Evolutionary conservation across 306 rosid species (phyloP), one percentile per base, ranked within the genome.

Genomic region (Gillenia trifoliata): DNA sequence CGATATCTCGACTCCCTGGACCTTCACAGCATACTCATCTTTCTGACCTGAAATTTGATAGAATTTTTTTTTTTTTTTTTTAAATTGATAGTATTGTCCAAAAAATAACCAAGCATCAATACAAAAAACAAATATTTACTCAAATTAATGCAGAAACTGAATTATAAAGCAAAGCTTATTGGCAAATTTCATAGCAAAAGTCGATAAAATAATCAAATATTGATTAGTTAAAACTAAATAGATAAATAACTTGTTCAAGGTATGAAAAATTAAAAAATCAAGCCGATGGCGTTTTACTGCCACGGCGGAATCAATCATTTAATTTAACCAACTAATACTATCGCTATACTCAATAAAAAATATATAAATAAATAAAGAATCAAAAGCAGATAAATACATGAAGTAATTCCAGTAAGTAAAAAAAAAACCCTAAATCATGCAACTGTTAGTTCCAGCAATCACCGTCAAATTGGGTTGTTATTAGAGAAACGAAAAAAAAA

Each of bases 21-120:
- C 94, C 89, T 91, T 87, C 78, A 91, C 94, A 47, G 85, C 73
- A 76, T 93, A 93, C 63, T 86, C 7, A 66, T 56, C 81, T 75
- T 82, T 82, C 86, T 75, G 82, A 77, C 85, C 98, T 91, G 79
- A 79, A 82, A 71, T 68, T 77, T 5, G 36, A 61, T 0, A 11
- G 23, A 55, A n/a, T n/a, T n/a, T n/a, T n/a, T n/a, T n/a, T n/a
- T n/a, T n/a, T n/a, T n/a, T n/a, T n/a, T n/a, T n/a, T n/a, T n/a
- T n/a, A n/a, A n/a, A n/a, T n/a, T n/a, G n/a, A 15, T 11, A 23
- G 30, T 52, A 57, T 20, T 62, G 15, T 6, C 59, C 60, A 38
- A 74, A 74, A 50, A 26, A 8, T 16, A 28, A 73, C 28, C 6
- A 23, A 81, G 40, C 74, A 50, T 7, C 67, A 74, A 29, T 12